Base-by-base conservation (phyloP, 129 eudicot genomes). In the Tanacetum coccineum region DNA sequence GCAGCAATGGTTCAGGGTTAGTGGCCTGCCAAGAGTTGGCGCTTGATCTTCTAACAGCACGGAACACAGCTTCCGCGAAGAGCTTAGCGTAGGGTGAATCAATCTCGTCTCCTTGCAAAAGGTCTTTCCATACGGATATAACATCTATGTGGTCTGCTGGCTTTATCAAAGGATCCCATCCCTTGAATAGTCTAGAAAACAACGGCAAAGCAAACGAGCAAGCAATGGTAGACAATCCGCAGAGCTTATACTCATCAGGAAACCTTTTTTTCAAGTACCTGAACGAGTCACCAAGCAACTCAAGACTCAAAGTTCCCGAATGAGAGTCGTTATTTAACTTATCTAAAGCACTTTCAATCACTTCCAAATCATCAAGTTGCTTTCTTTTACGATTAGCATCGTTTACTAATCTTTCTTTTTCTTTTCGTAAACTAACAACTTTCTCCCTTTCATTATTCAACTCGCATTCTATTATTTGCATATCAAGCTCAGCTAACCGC, bases 21-120 rank as follows among this genome's bases (percentile, higher is more conserved):
- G 82, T 76, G 0, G 97, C 85, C 64, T 87, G 94, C 96, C 94
- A 85, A 2, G 96, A 82, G 74, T 85, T 91, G 44, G 83, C 87
- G 22, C 84, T 85, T 0, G 87, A 74, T 68, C 83, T 87, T 52
- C 90, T 79, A n/a, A 87, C 78, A 15, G 86, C 95, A 4, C 93
- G 90, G 32, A 85, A 83, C 53, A 91, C 90, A 25, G 77, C 97
- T 77, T 91, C 90, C 85, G 71, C 77, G 19, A 91, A 72, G 45
- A 91, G 81, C 57, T 63, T 64, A 11, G 77, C 42, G 70, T 62
- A 73, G 14, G 70, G 70, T 13, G 93, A 76, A 46, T 53, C 78
- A 1, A 69, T 58, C 50, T 85, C 92, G 10, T 83, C 80, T 49
- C 85, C 89, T 70, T 81, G 85, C 76, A 88, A 70, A 45, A 88